Evolutionary conservation across 805 yeast genomes (phyloP), one percentile per base, ranked within the genome.

Genomic region (Torulaspora maleeae): DNA sequence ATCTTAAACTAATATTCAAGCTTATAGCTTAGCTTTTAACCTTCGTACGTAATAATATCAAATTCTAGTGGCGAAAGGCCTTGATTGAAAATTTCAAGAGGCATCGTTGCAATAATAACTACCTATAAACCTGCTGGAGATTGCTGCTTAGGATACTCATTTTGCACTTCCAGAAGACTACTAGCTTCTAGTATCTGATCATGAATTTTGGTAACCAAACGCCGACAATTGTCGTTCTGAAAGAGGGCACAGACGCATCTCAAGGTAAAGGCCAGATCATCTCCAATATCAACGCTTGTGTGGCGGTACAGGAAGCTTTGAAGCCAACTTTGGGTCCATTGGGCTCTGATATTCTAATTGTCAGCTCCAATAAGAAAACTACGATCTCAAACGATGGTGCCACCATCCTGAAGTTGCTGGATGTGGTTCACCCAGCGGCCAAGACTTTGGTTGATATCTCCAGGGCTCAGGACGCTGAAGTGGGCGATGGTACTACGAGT

Each of bases 351-450:
- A 90, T 91, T 53, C 73, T 93, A 63, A 82, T 93, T 59, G 97
- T 91, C 33, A 80, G 82, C 36, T 76, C 83, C 13, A 80, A 78
- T 59, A 95, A 95, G 44, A 82, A 79, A 57, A 87, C 98, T 38
- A 93, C 98, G 17, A 90, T 93, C 54, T 91, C 99, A 35, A 93
- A 93, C 67, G 99, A 93, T 64, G 99, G 99, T 55, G 99, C 99
- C 33, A 93, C 99, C 2, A 91, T 93, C 57, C 73, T 93, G 64
- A 87, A 84, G 63, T 74, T 93, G 46, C 71, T 93, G 54, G 99
- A 93, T 61, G 95, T 93, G 45, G 96, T 93, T 20, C 99, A 93
- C 61, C 99, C 99, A 8, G 99, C 99, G 9, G 99, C 99, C 10
- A 89, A 88, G 66, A 90, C 91, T 49, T 72, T 91, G 55, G 99